A percentile compares a stretch with the other conserved stretches of the same genome.
Evolutionary conservation across 2,329 filamentous ascomycete species (phyloP).

Genomic region (Paecilomyces niveus): DNA sequence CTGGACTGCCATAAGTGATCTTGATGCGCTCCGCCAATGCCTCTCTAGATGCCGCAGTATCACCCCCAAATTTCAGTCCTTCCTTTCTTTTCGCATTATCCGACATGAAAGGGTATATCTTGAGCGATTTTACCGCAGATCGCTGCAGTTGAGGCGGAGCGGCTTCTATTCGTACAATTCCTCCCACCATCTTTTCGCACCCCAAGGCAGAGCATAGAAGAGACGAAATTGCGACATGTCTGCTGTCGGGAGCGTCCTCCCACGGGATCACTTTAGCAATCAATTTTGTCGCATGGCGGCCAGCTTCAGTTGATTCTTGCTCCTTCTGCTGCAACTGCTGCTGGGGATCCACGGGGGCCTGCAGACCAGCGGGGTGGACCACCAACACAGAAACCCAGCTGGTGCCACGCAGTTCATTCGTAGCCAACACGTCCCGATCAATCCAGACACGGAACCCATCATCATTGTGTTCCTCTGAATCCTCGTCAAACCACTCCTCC

Average conservation of each 20-base stretch:
- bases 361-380: conserved; percentile 72
- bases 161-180: conserved; percentile 78
- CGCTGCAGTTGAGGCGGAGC: conserved; percentile 66
- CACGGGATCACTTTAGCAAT: conserved; percentile 70
- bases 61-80: conserved; percentile 78
- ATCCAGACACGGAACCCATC: conserved; percentile 71
- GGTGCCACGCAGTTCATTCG: conserved; percentile 66
- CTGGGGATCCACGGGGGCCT: conserved; percentile 61
- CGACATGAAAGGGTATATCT: conserved; percentile 71
- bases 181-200: conserved; percentile 68
- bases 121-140: conserved; percentile 60
- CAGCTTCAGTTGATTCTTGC: conserved; percentile 49
- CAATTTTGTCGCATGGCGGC: conserved; percentile 57
- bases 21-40: conserved; percentile 64
- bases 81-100: conserved; percentile 50
- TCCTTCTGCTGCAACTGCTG: conserved; percentile 63
- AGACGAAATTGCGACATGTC: conserved; percentile 72
- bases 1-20: conserved; percentile 58
- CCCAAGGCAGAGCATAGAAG: conserved; percentile 68
- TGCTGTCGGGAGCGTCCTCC: conserved; percentile 79
- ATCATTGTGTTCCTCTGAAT: conserved; percentile 47
- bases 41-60: conserved; percentile 75
- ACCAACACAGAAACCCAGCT: conserved; percentile 78
- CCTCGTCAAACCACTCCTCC: conserved; percentile 71
- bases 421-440: conserved; percentile 66